Conservation (phyloP, 495 filamentous ascomycete species). For the Talaromyces proteolyticus region DNA sequence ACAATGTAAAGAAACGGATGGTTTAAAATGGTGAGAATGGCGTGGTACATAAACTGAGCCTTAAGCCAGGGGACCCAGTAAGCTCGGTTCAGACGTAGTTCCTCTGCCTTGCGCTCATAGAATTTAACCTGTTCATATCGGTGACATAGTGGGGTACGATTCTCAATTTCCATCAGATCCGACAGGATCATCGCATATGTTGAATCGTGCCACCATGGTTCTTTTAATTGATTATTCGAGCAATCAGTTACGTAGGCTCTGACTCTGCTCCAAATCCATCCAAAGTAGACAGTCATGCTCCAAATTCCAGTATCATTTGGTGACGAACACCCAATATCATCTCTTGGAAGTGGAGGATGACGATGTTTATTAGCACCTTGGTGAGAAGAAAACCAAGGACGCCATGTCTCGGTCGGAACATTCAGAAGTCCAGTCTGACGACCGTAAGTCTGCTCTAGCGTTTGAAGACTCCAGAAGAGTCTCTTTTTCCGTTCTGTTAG, state of each 20-base stretch:
- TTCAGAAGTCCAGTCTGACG: slow-evolving; percentile 33
- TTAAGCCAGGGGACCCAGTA: slow-evolving; percentile 43
- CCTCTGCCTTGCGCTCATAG: slow-evolving; percentile 33
- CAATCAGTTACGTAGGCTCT: slow-evolving; percentile 34
- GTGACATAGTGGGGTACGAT: slow-evolving; percentile 36
- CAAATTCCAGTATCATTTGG: slow-evolving; percentile 33
- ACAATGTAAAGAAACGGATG: slow-evolving; percentile 44
- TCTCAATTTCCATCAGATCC: slow-evolving; percentile 38
- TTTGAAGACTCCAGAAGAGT: slow-evolving; percentile 40
- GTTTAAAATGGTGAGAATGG: slow-evolving; percentile 37
- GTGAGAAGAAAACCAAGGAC: slow-evolving; percentile 21
- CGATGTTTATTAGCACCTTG: slow-evolving; percentile 15
- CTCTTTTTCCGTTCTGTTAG: slow-evolving; percentile 32
- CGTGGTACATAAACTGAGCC: slow-evolving; percentile 41
- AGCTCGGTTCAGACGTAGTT: slow-evolving; percentile 24
- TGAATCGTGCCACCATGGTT: slow-evolving; percentile 41
- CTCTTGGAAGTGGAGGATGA: slow-evolving; percentile 29
- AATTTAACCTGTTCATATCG: slow-evolving; percentile 43
- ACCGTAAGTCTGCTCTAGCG: slow-evolving; percentile 34
- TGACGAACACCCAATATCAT: slow-evolving; percentile 24
- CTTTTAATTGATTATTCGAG: slow-evolving; percentile 32
- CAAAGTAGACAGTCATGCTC: slow-evolving; percentile 34
- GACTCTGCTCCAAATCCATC: slow-evolving; percentile 40
- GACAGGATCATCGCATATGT: slow-evolving; percentile 38
- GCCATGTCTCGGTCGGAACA: slow-evolving; percentile 24